Conservation (phyloP, 345 rosid species). For the Gossypium sturtianum region DNA sequence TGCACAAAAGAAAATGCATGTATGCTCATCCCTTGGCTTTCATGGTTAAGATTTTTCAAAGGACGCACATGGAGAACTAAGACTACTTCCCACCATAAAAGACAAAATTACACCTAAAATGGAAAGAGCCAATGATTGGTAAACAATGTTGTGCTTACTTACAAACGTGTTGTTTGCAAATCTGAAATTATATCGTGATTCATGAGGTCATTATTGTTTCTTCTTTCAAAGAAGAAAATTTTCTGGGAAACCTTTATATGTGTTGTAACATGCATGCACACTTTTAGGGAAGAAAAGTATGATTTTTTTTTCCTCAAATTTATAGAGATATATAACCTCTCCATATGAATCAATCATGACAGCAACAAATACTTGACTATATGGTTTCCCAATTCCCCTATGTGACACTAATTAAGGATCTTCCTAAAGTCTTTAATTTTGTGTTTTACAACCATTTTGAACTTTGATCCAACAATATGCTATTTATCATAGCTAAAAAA, state of each 20-base stretch:
- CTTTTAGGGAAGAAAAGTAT: too few species aligned
- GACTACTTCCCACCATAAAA: not conserved
- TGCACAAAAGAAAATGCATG: not conserved
- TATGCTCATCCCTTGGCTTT: not conserved
- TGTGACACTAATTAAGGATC: too few species aligned
- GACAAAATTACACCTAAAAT: not conserved
- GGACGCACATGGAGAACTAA: slow-evolving; percentile 1
- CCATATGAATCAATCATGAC: too few species aligned
- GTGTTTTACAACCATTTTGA: not conserved
- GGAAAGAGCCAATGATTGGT: not conserved
- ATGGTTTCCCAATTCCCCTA: too few species aligned
- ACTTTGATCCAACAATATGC: not conserved
- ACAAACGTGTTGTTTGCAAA: not conserved
- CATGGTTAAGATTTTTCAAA: not conserved
- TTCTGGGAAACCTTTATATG: not conserved
- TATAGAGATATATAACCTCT: too few species aligned
- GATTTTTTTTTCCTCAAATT: too few species aligned
- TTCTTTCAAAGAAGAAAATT: too few species aligned
- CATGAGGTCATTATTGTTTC: too few species aligned
- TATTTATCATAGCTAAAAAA: not conserved
- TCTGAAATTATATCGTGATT: not conserved
- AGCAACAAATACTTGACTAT: too few species aligned
- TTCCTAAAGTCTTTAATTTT: too few species aligned
- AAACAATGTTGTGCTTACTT: not conserved
- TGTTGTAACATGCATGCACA: not conserved